Base-by-base conservation (phyloP, 1,284 basidiomycete genomes). In the Tilletia setariae region DNA sequence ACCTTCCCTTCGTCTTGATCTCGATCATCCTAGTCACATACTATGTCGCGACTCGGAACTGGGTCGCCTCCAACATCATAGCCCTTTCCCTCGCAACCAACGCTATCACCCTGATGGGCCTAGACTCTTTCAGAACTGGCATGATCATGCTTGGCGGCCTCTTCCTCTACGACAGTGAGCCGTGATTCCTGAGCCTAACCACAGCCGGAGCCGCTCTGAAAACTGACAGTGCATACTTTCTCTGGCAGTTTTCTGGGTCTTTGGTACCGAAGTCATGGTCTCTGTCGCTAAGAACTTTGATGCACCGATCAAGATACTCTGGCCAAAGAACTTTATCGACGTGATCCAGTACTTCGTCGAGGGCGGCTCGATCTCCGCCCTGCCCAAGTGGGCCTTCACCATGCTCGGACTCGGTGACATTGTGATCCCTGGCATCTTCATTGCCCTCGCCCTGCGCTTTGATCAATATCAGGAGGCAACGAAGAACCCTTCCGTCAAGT, bases 361-460 rank as follows among this genome's bases (percentile, higher is more conserved):
- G 19, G 61, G 42, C 23, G 61, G 61, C 6, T 7, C 16, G 7
- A 40, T 63, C 19, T 15, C 35, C 6, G 6, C 28, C 30, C 25
- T 32, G 16, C 70, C 75, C 30, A 70, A 79, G 62, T 77, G 81
- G 63, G 91, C 92, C 11, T 92, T 89, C 82, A 91, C 93, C 46
- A 91, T 98, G 89, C 89, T 98, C 30, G 95, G 95, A 4, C 86
- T 98, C 47, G 93, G 95, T 35, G 92, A 94, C 80, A 89, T 95
- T 67, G 92, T 95, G 28, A 87, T 94, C 46, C 92, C 93, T 0
- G 94, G 94, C n/a, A 87, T 90, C 68, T 92, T 98, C 83, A 85
- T 96, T 67, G 91, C 93, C 19, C 87, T 95, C 2, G 92, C 90
- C 2, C 86, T 98, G 40, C 90, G 94, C 61, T 95, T 91, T 83